Conservation (phyloP, 805 yeast genomes). For the Lipomyces orientalis region DNA sequence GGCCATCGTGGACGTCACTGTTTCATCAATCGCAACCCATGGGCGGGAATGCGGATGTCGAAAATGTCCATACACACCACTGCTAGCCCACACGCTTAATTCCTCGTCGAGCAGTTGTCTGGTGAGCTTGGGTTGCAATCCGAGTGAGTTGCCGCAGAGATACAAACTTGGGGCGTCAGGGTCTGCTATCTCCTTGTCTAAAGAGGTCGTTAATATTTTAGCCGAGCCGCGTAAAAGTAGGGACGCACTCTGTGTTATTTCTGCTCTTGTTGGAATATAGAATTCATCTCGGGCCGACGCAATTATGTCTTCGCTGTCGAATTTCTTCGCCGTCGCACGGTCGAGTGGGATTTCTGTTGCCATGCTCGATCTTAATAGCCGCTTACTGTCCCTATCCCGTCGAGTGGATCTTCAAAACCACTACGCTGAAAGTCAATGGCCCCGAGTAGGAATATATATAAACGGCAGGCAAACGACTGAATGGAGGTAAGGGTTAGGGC, state of each 20-base stretch:
- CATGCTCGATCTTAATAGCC: not conserved
- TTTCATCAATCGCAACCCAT: conserved; percentile 88
- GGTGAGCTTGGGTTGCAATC: conserved; percentile 78
- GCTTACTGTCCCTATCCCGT: not conserved
- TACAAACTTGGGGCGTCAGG: conserved; percentile 49
- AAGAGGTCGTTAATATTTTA: not conserved
- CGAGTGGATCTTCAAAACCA: not conserved
- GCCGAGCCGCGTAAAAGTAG: not conserved
- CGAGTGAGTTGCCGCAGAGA: conserved; percentile 93
- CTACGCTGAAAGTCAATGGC: not conserved
- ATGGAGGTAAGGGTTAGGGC: not conserved
- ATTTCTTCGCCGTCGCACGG: conserved; percentile 22
- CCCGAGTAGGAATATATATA: no score
- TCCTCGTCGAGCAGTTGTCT: conserved; percentile 65
- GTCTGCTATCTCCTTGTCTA: conserved; percentile 21
- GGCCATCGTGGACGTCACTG: conserved; percentile 70
- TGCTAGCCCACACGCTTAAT: conserved; percentile 76
- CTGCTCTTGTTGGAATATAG: conserved; percentile 33
- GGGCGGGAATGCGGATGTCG: conserved; percentile 57
- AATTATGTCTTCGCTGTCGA: conserved; percentile 32
- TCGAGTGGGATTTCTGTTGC: not conserved
- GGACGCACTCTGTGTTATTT: conserved; percentile 29
- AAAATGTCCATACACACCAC: conserved; percentile 89
- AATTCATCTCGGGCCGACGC: conserved; percentile 26
- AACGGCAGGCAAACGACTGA: no score